Evolutionary conservation across 1,139 yeast species (phyloP).

Genomic region (Blastobotrys apis): DNA sequence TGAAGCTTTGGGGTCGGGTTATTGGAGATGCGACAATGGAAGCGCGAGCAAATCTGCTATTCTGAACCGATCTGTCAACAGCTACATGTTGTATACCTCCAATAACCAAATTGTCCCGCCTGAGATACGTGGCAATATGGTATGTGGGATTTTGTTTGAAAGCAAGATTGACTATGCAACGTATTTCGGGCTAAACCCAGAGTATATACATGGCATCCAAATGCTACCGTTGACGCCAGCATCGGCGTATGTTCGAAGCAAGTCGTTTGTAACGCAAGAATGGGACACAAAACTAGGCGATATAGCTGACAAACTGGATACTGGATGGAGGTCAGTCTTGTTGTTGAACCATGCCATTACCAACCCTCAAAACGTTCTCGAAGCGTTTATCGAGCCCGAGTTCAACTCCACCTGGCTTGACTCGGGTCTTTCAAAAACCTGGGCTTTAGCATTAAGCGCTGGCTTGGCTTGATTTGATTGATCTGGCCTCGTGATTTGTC

Average conservation of each 20-base stretch:
- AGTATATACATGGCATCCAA: slow-evolving; percentile 87
- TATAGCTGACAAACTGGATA: slow-evolving; percentile 47
- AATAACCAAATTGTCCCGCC: slow-evolving; percentile 55
- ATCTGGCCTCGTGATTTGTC: background rate
- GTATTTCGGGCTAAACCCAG: slow-evolving; percentile 62
- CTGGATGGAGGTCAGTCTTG: slow-evolving; percentile 80
- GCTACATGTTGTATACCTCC: slow-evolving; percentile 50
- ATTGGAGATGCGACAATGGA: slow-evolving; percentile 59
- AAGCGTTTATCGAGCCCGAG: slow-evolving; percentile 51
- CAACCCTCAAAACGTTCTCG: slow-evolving; percentile 57
- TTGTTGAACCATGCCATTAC: slow-evolving; percentile 65
- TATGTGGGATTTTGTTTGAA: slow-evolving; percentile 64
- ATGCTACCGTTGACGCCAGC: slow-evolving; percentile 82
- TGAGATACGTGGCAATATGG: slow-evolving; percentile 51
- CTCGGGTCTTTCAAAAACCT: slow-evolving; percentile 79
- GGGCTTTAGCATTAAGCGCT: slow-evolving; percentile 57
- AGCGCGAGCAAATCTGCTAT: slow-evolving; percentile 62
- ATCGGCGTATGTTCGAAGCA: slow-evolving; percentile 62
- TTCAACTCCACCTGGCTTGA: slow-evolving; percentile 56
- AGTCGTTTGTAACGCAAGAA: slow-evolving; percentile 67
- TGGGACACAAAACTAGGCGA: slow-evolving; percentile 52
- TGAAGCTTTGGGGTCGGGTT: slow-evolving; percentile 67
- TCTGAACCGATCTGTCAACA: slow-evolving; percentile 52
- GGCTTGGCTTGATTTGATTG: background rate
- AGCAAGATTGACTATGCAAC: slow-evolving; percentile 85